A percentile compares a stretch with the other conserved stretches of the same genome.
Evolutionary conservation across 768 basidiomycete genomes (phyloP).

Genomic region (Trichaptum fuscoviolaceum): DNA sequence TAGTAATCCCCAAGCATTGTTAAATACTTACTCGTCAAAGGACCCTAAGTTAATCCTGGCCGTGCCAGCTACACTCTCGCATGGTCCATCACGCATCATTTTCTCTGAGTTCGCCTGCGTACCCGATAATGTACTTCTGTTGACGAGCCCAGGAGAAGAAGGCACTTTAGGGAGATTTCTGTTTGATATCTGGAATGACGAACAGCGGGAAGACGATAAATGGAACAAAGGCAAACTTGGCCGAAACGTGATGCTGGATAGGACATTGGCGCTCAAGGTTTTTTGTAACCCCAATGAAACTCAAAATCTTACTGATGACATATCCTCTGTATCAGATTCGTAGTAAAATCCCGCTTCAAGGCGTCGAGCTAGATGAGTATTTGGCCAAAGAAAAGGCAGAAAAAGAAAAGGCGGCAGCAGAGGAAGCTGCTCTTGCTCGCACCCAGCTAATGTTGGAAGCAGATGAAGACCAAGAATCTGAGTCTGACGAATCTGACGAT

Average conservation of each 20-base stretch:
- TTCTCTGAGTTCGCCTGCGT: slow-evolving; percentile 84
- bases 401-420: slow-evolving; percentile 81
- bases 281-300: slow-evolving; percentile 13
- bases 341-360: slow-evolving; percentile 84
- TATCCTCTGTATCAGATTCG: slow-evolving; percentile 52
- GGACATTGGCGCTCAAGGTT: slow-evolving; percentile 62
- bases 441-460: slow-evolving; percentile 90
- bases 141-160: slow-evolving; percentile 75
- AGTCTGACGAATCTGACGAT: slow-evolving; percentile 51
- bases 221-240: slow-evolving; percentile 93
- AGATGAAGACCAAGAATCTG: slow-evolving; percentile 79
- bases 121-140: slow-evolving; percentile 80
- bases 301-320: slow-evolving; percentile 9
- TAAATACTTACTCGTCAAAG: slow-evolving; percentile 77
- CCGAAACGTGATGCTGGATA: slow-evolving; percentile 77
- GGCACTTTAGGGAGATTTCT: slow-evolving; percentile 74
- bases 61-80: slow-evolving; percentile 87
- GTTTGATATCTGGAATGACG: slow-evolving; percentile 81
- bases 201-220: slow-evolving; percentile 73
- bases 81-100: slow-evolving; percentile 82
- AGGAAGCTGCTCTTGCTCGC: slow-evolving; percentile 77
- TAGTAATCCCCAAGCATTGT: slow-evolving; percentile 71
- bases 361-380: slow-evolving; percentile 79
- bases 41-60: slow-evolving; percentile 93
- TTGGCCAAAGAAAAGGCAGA: slow-evolving; percentile 67